Base-by-base conservation (phyloP, 331 rosid species). In the Acacia concinna region DNA sequence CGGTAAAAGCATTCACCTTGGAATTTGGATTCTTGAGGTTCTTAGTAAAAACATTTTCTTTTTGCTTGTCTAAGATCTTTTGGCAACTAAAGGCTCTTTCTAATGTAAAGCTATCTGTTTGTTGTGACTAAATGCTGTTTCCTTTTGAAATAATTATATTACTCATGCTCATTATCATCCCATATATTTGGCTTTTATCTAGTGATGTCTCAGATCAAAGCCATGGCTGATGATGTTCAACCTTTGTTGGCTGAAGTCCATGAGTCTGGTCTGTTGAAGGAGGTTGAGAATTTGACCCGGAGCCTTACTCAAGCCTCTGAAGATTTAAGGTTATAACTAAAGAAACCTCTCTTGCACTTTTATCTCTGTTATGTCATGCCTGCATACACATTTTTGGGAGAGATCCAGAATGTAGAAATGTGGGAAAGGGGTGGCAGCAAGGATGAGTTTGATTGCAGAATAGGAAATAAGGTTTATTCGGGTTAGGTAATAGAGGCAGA, bases 161-260 rank as follows among this genome's bases (percentile, higher is more conserved):
- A 32, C 74, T 84, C 78, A 76, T 82, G 78, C 86, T 89, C 90
- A 87, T 83, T 82, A 85, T 89, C 89, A 87, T 87, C 87, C 77
- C 85, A 73, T 78, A 56, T 76, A 56, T 74, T 85, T 78, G 83
- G 79, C 81, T 82, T 86, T 84, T 92, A 85, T 87, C 86, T 91
- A 89, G 93, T 91, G 91, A 88, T 84, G 85, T 84, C 91, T 89
- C 97, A 91, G 97, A 87, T 93, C 47, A 75, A 93, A 93, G 97
- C 94, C 90, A 89, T 93, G 95, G 87, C 92, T 78, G 95, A 90
- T 81, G 98, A 93, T 89, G 81, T 90, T 81, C 97, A 90, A 80
- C 98, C 98, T 76, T 83, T 93, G 88, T 88, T 93, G 74, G 82
- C 98, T 47, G 97, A 93, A 84, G 87, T 93, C 74, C 94, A 86